Conservation (phyloP, 75 land plant species). For the Cupressus sempervirens region DNA sequence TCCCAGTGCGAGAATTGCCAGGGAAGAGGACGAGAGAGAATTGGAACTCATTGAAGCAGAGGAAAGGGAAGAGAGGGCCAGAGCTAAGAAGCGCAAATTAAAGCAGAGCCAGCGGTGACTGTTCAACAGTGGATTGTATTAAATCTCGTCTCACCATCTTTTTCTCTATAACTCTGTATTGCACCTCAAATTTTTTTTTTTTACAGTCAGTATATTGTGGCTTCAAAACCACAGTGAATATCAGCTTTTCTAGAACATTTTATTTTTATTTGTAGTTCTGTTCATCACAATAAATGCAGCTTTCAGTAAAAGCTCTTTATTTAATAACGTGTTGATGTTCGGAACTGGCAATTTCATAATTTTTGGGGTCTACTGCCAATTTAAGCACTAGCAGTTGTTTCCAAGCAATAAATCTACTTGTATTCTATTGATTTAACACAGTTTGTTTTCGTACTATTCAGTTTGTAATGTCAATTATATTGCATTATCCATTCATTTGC, state of each 20-base stretch:
- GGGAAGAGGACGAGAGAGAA: constrained; percentile 49
- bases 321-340: not conserved
- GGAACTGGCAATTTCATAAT: not conserved
- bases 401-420: not conserved
- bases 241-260: not conserved
- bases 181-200: not conserved
- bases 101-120: constrained; percentile 9
- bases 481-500: not conserved
- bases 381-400: not conserved
- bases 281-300: not conserved
- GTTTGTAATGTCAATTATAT: not conserved
- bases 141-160: not conserved
- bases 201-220: not conserved
- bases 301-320: not conserved
- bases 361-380: not conserved
- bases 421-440: not conserved
- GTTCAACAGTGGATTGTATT: not conserved
- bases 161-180: not conserved
- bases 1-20: constrained; percentile 40
- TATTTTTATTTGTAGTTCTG: not conserved
- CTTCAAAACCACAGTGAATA: too few species aligned
- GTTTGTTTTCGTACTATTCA: not conserved
- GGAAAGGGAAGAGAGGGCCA: constrained; percentile 33
- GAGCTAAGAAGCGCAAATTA: constrained; percentile 19
- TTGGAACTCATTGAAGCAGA: constrained; percentile 40